Evolutionary conservation across 2,329 filamentous ascomycete genomes (phyloP).

Genomic region (Penicillium polonicum): DNA sequence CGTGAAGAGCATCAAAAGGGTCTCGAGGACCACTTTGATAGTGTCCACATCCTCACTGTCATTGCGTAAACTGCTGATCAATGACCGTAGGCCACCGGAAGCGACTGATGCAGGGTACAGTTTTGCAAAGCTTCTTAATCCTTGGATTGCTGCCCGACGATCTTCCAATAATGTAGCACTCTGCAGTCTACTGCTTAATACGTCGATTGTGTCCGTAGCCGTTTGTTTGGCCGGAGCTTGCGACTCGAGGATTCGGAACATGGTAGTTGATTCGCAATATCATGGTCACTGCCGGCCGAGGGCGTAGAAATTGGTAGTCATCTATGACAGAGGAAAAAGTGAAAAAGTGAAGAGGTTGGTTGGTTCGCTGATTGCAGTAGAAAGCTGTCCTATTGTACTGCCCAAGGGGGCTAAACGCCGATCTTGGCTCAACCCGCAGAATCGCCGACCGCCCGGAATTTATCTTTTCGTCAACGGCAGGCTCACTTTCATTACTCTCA

Average conservation of each 20-base stretch:
- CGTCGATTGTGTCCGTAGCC: conserved; percentile 88
- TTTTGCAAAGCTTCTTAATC: conserved; percentile 92
- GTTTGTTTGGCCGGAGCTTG: conserved; percentile 92
- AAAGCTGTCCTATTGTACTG: conserved; percentile 25
- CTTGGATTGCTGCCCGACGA: conserved; percentile 86
- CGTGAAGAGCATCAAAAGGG: conserved; percentile 86
- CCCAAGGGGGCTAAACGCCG: conserved; percentile 19
- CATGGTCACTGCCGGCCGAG: conserved; percentile 42
- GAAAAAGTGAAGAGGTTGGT: conserved; percentile 6
- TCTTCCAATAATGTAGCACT: conserved; percentile 93
- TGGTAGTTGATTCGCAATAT: conserved; percentile 40
- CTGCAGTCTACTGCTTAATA: conserved; percentile 79
- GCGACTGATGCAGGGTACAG: conserved; percentile 94
- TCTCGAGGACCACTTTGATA: conserved; percentile 91
- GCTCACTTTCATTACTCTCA: conserved; percentile 14
- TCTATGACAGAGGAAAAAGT: conserved; percentile 23
- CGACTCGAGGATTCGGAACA: conserved; percentile 61
- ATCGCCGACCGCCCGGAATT: conserved; percentile 23
- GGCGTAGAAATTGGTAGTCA: conserved; percentile 29
- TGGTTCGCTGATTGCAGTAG: conserved; percentile 13
- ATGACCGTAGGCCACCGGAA: conserved; percentile 81
- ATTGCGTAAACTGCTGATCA: conserved; percentile 80
- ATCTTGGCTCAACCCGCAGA: conserved; percentile 18
- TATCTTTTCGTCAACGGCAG: conserved; percentile 20
- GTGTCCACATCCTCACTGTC: conserved; percentile 96